phyloP scores from a whole-genome alignment of 305 asterid species.

The Nicotiana rustica region DNA sequence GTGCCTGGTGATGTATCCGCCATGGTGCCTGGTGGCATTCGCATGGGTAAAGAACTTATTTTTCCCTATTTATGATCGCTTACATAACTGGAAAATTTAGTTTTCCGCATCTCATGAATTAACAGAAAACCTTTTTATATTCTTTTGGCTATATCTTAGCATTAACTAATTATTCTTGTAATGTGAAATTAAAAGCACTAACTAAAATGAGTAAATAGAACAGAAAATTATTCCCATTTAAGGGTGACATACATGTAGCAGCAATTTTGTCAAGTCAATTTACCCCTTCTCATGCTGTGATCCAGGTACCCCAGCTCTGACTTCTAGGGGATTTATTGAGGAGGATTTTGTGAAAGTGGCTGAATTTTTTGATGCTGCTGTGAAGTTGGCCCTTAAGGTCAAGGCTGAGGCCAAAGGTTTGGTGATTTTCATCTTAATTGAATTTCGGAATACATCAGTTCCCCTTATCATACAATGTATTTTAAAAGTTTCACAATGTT shows the following conservation, averaged over 20 bases:
- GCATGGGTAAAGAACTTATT: conserved; percentile 74
- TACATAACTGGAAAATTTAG: not conserved
- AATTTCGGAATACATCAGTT: not conserved
- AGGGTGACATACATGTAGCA: not conserved
- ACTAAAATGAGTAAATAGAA: not conserved
- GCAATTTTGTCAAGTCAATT: not conserved
- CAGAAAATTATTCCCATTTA: not conserved
- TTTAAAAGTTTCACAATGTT: conserved; percentile 11
- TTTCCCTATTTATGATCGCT: conserved; percentile 11
- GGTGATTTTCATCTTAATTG: not conserved
- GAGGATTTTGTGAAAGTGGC: conserved; percentile 89
- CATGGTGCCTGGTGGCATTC: conserved; percentile 98
- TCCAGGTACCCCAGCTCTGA: conserved; percentile 94
- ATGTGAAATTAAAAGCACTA: not conserved
- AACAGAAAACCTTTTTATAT: not conserved
- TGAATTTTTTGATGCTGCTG: conserved; percentile 82
- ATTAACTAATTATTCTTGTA: not conserved
- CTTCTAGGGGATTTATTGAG: conserved; percentile 85
- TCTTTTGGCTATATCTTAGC: not conserved
- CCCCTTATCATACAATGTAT: not conserved
- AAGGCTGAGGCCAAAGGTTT: conserved; percentile 83
- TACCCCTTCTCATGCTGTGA: conserved; percentile 32
- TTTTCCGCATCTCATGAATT: conserved; percentile 15
- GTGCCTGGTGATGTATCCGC: conserved; percentile 99
- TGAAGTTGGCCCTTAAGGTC: conserved; percentile 80